Conservation (phyloP, 192 early-diverging fungal species). For the Backusella mclennaniae region DNA sequence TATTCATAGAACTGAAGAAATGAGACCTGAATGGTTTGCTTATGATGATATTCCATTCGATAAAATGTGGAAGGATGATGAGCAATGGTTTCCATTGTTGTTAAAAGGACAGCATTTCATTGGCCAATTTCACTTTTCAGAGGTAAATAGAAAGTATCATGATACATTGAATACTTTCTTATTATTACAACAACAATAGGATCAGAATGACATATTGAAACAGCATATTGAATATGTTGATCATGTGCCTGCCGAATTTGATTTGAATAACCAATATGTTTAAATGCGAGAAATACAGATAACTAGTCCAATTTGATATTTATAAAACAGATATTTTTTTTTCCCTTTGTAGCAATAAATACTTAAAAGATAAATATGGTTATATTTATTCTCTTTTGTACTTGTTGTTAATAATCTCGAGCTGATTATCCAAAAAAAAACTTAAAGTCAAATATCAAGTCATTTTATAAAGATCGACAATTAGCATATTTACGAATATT, state of each 20-base stretch:
- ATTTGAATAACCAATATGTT: slow-evolving; percentile 2
- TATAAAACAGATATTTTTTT: too few relatives aligned
- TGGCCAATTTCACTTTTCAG: slow-evolving; percentile 47
- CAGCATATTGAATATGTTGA: neutral
- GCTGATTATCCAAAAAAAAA: neutral
- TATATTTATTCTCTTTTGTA: neutral
- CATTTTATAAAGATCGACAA: neutral
- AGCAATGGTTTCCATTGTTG: slow-evolving; percentile 61
- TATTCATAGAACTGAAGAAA: slow-evolving; percentile 61
- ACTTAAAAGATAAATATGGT: neutral
- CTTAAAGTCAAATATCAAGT: too few relatives aligned
- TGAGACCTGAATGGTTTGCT: slow-evolving; percentile 71
- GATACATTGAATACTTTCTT: neutral
- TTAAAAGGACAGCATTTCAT: slow-evolving; percentile 42
- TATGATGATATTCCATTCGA: slow-evolving; percentile 57
- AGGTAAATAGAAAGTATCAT: slow-evolving; percentile 6
- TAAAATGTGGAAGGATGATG: slow-evolving; percentile 75
- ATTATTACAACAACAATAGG: neutral
- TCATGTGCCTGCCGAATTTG: slow-evolving; percentile 4
- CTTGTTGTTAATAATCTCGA: neutral
- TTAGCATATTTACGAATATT: neutral
- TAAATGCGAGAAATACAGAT: neutral
- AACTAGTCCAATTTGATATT: too few relatives aligned
- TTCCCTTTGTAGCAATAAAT: neutral
- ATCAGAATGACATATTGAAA: slow-evolving; percentile 17